A percentile compares a stretch with the other conserved stretches of the same genome.
phyloP scores from a whole-genome alignment of 345 rosid genomes.

The Bruguiera gymnorhiza region DNA sequence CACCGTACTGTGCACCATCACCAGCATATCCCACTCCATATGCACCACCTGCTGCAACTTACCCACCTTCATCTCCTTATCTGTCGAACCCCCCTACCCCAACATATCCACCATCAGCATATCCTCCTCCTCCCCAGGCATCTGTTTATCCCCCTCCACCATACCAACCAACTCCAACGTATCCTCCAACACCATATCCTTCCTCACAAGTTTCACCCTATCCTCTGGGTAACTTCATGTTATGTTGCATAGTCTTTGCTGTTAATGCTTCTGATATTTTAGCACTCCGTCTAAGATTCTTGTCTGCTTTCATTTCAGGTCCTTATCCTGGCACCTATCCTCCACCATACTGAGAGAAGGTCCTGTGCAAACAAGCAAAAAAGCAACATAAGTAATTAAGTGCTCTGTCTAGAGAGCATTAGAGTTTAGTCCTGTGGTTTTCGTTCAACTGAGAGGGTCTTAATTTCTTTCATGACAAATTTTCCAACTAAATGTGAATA shows the following conservation, averaged over 20 bases:
- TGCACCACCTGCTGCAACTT: conserved; percentile 15
- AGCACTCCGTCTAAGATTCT: not conserved
- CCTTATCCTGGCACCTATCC: conserved; percentile 58
- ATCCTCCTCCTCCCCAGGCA: conserved; percentile 18
- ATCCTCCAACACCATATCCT: conserved; percentile 27
- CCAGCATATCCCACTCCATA: conserved; percentile 24
- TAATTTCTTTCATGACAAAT: not conserved
- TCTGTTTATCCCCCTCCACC: conserved; percentile 21
- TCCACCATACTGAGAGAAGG: conserved; percentile 46
- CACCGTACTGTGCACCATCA: conserved; percentile 34
- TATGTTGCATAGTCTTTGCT: not conserved
- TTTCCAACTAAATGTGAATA: not conserved
- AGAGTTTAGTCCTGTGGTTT: not conserved
- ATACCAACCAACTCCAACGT: conserved; percentile 24
- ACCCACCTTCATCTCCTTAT: conserved; percentile 28
- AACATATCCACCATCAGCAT: conserved; percentile 36
- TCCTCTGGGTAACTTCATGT: conserved; percentile 45
- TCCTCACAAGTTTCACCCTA: conserved; percentile 45
- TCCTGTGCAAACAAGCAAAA: not conserved
- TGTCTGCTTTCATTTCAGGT: conserved; percentile 32
- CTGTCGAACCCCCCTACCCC: conserved; percentile 20
- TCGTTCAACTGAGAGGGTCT: not conserved
- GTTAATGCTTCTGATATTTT: not conserved
- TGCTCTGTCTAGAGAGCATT: not conserved
- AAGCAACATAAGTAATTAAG: not conserved